Conservation (phyloP, 192 early-diverging fungal species). For the Umbelopsis sp. region DNA sequence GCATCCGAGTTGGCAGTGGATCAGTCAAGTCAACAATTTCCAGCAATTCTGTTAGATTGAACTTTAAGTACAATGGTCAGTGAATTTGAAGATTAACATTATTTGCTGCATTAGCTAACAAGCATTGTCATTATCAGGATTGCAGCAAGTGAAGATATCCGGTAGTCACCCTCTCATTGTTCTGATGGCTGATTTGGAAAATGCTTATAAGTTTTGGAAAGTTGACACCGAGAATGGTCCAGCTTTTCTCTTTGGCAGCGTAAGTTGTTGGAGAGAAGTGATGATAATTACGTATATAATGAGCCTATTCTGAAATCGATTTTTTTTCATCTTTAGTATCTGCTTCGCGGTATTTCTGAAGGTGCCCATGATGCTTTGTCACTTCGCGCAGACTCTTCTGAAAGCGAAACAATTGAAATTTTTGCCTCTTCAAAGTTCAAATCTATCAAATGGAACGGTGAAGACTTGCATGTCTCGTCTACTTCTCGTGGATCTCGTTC, state of each 20-base stretch:
- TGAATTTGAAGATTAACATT: neutral
- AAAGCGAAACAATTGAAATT: neutral
- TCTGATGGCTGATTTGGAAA: conserved; percentile 25
- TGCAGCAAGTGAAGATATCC: conserved; percentile 11
- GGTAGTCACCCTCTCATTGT: conserved; percentile 9
- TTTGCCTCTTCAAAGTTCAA: conserved; percentile 25
- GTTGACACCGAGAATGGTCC: conserved; percentile 22
- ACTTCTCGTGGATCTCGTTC: conserved; percentile 17
- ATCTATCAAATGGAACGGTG: conserved; percentile 19
- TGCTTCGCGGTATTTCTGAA: neutral
- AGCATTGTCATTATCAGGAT: neutral
- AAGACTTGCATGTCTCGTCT: conserved; percentile 3
- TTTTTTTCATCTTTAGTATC: conserved; percentile 9
- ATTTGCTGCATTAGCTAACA: neutral
- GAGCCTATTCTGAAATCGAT: no score
- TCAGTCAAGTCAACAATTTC: conserved; percentile 1
- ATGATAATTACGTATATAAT: neutral
- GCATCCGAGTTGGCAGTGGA: conserved; percentile 4
- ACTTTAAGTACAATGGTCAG: conserved; percentile 3
- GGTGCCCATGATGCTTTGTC: neutral
- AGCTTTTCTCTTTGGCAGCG: conserved; percentile 23
- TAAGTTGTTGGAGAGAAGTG: conserved; percentile 7
- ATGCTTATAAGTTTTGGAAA: conserved; percentile 28
- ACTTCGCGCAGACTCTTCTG: conserved; percentile 15
- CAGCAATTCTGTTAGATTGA: conserved; percentile 3